Evolutionary conservation across 192 early-diverging fungal genomes (phyloP), one percentile per base, ranked within the genome.

Genomic region (Pilaira anomala): DNA sequence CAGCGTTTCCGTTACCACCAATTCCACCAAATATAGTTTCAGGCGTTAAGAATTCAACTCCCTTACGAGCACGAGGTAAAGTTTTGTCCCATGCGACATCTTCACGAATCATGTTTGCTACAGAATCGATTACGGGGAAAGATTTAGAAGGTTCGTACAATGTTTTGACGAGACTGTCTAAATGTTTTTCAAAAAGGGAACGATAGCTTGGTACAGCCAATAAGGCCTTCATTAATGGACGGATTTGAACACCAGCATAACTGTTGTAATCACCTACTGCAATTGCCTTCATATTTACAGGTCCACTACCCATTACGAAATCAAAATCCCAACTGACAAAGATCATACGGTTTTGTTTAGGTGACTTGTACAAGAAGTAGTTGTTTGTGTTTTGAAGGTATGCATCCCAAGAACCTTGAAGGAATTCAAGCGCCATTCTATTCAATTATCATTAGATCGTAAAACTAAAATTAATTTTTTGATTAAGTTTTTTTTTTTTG

Each of bases 401-500:
- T 16, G 54, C 65, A 46, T 73, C 71, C 65, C 54, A 57, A 40
- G 45, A 57, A 3, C 60, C 71, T 26, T 58, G 48, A 16, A 63
- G 3, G 48, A 73, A 73, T 36, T 73, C 71, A 3, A 73, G 42
- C 1, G 65, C 71, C 71, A 73, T 73, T 25, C 71, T 73, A 63
- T 16, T 39, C 12, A 29, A 29, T 16, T 11, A 39, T 48, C 8
- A 25, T 48, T 1, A 21, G n/a, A 24, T 16, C 5, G 26, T 7
- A n/a, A 14, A 22, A 62, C 22, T 36, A 49, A 24, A 30, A 6
- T 25, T 51, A 51, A 11, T 36, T 33, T 33, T 33, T 36, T 9
- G 33, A 36, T 36, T 36, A 5, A 36, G 33, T 36, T 36, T 36
- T 36, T 36, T 36, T 33, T 7, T 33, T 33, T 36, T 36, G 6